phyloP scores from a whole-genome alignment of 805 yeast species.

The Kuraishia floccosa region DNA sequence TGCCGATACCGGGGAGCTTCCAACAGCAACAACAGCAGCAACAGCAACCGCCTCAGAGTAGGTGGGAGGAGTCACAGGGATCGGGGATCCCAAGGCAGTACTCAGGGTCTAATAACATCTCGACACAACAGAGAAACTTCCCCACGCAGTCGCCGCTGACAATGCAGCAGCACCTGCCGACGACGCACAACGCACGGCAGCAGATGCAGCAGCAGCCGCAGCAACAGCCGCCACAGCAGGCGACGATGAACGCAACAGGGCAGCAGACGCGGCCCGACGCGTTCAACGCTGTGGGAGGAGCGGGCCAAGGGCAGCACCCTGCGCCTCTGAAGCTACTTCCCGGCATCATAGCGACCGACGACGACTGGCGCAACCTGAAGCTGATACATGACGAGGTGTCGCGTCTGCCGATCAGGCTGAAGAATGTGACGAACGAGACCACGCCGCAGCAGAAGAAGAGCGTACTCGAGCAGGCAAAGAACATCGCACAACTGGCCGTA shows the following conservation, averaged over 20 bases:
- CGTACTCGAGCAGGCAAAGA: slow-evolving; percentile 42
- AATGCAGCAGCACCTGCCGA: slow-evolving; percentile 7
- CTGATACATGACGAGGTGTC: slow-evolving; percentile 61
- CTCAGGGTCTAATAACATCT: too few species aligned
- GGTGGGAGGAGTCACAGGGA: too few species aligned
- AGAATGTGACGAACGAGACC: slow-evolving; percentile 52
- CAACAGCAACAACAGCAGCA: slow-evolving; percentile 9
- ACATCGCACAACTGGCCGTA: slow-evolving; percentile 47
- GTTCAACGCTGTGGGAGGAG: not conserved
- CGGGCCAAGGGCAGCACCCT: not conserved
- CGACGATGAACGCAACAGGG: not conserved
- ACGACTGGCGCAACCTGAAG: slow-evolving; percentile 49
- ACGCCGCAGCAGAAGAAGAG: slow-evolving; percentile 52
- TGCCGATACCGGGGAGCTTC: slow-evolving; percentile 7
- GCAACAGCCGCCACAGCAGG: slow-evolving; percentile 11
- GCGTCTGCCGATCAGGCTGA: slow-evolving; percentile 50
- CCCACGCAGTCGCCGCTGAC: slow-evolving; percentile 3
- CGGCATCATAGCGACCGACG: slow-evolving; percentile 36
- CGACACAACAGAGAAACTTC: too few species aligned
- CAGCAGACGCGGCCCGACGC: not conserved
- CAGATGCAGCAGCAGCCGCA: slow-evolving; percentile 8
- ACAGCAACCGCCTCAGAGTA: slow-evolving; percentile 8
- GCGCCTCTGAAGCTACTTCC: slow-evolving; percentile 7
- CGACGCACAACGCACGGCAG: slow-evolving; percentile 6
- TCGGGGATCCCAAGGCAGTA: too few species aligned